Conservation (phyloP, 2,329 filamentous ascomycete genomes). For the Aspergillus quadrilineatus region DNA sequence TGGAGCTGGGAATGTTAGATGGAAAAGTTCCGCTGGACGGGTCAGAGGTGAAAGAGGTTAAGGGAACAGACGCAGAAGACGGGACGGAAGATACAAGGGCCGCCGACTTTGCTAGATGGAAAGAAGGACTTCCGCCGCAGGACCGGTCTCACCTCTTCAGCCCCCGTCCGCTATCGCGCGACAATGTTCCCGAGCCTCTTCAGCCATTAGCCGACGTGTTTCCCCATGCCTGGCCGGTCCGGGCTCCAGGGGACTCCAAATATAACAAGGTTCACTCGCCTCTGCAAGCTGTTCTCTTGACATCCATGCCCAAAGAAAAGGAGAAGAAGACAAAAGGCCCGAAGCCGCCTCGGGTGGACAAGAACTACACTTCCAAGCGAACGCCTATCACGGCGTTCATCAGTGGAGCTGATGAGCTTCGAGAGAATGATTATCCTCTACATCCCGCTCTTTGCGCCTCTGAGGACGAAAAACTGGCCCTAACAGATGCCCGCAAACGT, state of each 20-base stretch:
- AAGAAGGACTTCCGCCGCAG: slow-evolving; percentile 37
- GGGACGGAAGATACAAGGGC: slow-evolving; percentile 22
- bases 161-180: slow-evolving; percentile 32
- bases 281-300: slow-evolving; percentile 76
- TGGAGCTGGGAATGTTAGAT: slow-evolving; percentile 89
- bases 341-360: slow-evolving; percentile 62
- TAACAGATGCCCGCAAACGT: slow-evolving; percentile 54
- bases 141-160: slow-evolving; percentile 35
- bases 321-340: slow-evolving; percentile 63
- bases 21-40: slow-evolving; percentile 48
- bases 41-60: slow-evolving; percentile 2
- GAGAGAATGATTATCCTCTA: slow-evolving; percentile 78
- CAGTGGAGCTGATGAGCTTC: slow-evolving; percentile 68
- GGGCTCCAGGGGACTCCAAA: slow-evolving; percentile 80
- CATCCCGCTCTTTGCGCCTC: slow-evolving; percentile 73
- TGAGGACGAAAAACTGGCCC: slow-evolving; percentile 54
- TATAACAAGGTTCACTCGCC: slow-evolving; percentile 82
- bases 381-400: slow-evolving; percentile 82
- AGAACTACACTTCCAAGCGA: slow-evolving; percentile 69
- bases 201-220: slow-evolving; percentile 79
- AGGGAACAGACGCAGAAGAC: slow-evolving; percentile 13
- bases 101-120: slow-evolving; percentile 41
- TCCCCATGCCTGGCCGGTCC: slow-evolving; percentile 82
- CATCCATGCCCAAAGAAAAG: slow-evolving; percentile 66
- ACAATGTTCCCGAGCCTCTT: slow-evolving; percentile 50